Conservation (phyloP, 2,329 filamentous ascomycete species). For the Lachnellula arida region DNA sequence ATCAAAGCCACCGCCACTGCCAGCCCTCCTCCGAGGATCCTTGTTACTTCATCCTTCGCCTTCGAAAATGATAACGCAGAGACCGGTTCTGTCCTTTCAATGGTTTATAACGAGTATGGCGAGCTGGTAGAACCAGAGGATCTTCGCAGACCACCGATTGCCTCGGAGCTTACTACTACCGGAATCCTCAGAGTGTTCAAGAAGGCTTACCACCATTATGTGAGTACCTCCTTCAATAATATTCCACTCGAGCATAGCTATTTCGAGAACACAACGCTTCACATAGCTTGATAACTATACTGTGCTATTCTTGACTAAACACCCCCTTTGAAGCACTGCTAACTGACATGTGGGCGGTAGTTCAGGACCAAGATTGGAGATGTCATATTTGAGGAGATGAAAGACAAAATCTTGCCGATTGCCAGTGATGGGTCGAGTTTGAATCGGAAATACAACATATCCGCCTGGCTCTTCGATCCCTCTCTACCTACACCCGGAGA, state of each 20-base stretch:
- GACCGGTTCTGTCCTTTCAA: slow-evolving; percentile 3
- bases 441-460: slow-evolving; percentile 11
- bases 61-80: background rate
- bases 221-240: slow-evolving; percentile 9
- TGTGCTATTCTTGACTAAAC: no score
- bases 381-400: slow-evolving; percentile 15
- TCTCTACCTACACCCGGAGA: background rate
- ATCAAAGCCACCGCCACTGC: background rate
- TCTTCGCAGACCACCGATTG: slow-evolving; percentile 5
- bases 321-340: background rate
- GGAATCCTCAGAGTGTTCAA: slow-evolving; percentile 25
- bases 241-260: background rate
- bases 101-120: slow-evolving; percentile 30
- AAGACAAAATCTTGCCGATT: slow-evolving; percentile 11
- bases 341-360: slow-evolving; percentile 8
- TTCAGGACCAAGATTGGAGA: slow-evolving; percentile 20
- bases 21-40: background rate
- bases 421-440: slow-evolving; percentile 7
- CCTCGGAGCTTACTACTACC: slow-evolving; percentile 16
- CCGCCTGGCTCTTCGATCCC: slow-evolving; percentile 24
- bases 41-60: background rate
- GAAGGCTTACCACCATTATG: slow-evolving; percentile 27
- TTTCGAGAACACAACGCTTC: background rate
- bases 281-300: no score
- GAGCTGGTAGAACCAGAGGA: slow-evolving; percentile 22